Percentiles rank a stretch among this genome's conserved stretches.
These are phyloP conservation scores for Penicillium psychrofluorescens DNA, from an alignment of 495 filamentous ascomycete species.

Conservation along the genomic window DNA sequence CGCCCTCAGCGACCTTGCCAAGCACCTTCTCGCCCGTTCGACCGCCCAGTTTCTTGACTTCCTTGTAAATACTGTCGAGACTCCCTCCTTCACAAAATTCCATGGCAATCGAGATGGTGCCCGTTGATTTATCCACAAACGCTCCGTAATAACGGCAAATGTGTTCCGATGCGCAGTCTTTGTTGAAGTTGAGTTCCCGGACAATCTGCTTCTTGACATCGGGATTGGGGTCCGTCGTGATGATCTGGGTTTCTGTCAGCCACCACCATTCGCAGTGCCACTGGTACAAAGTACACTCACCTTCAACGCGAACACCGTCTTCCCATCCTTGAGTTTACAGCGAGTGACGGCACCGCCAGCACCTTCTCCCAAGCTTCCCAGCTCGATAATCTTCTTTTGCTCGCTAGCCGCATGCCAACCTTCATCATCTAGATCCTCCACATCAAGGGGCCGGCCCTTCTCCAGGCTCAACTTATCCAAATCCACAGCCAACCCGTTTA, in stretches of 20 bases:
- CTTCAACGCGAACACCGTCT: constrained; percentile 95
- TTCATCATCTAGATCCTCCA: constrained; percentile 89
- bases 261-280: constrained; percentile 5
- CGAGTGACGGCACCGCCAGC: constrained; percentile 93
- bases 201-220: constrained; percentile 97
- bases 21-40: constrained; percentile 95
- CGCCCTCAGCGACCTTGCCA: constrained; percentile 95
- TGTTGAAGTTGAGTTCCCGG: constrained; percentile 94
- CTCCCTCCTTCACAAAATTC: constrained; percentile 97
- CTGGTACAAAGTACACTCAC: constrained; percentile 39
- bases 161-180: constrained; percentile 85
- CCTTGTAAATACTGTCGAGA: constrained; percentile 90
- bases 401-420: constrained; percentile 89
- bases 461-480: constrained; percentile 70
- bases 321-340: constrained; percentile 80
- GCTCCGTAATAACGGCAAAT: constrained; percentile 97
- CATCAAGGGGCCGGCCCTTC: constrained; percentile 74
- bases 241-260: constrained; percentile 55
- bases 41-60: constrained; percentile 90
- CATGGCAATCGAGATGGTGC: constrained; percentile 97
- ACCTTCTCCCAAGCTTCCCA: constrained; percentile 89
- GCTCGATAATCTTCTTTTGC: constrained; percentile 76
- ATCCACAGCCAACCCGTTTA: constrained; percentile 57
- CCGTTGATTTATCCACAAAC: constrained; percentile 84
- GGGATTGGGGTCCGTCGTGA: constrained; percentile 94